A percentile compares a stretch with the other conserved stretches of the same genome.
Conservation (phyloP, 1,284 basidiomycete species). For the Bjerkandera adusta region DNA sequence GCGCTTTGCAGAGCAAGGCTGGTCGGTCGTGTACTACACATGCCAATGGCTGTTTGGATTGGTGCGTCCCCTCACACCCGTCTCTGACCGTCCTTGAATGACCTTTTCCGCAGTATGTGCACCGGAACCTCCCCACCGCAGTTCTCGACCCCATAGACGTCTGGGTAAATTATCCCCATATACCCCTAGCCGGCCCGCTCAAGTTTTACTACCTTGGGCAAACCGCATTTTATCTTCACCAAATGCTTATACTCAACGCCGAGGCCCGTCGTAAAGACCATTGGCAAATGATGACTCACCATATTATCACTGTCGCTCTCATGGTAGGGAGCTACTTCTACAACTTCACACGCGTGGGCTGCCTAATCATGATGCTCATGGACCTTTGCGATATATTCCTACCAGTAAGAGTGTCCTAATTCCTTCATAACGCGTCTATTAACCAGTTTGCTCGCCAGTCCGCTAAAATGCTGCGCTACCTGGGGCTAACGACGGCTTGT, state of each 20-base stretch:
- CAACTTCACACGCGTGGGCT: constrained; percentile 88
- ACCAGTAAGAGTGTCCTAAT: constrained; percentile 55
- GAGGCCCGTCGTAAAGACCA: constrained; percentile 93
- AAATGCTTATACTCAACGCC: constrained; percentile 90
- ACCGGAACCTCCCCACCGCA: constrained; percentile 68
- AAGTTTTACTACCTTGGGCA: constrained; percentile 94
- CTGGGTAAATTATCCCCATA: constrained; percentile 85
- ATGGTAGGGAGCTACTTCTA: constrained; percentile 77
- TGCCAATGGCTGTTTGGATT: constrained; percentile 77
- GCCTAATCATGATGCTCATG: constrained; percentile 88
- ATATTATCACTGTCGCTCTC: constrained; percentile 85
- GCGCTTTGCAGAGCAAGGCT: constrained; percentile 95
- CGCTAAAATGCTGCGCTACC: constrained; percentile 94
- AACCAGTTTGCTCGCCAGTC: constrained; percentile 42
- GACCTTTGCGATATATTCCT: constrained; percentile 92
- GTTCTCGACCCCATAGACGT: constrained; percentile 67
- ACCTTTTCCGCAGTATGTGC: constrained; percentile 62
- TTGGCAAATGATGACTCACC: constrained; percentile 94
- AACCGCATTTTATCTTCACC: constrained; percentile 92
- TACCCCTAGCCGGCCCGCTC: constrained; percentile 71
- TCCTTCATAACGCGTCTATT: constrained; percentile 7
- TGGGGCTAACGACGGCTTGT: constrained; percentile 64
- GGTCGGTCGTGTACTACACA: constrained; percentile 82
- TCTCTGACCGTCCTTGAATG: constrained; percentile 15
- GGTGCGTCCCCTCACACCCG: constrained; percentile 67